Conservation (phyloP, 2,329 filamentous ascomycete species). For the Graphiopsis chlorocephala region DNA sequence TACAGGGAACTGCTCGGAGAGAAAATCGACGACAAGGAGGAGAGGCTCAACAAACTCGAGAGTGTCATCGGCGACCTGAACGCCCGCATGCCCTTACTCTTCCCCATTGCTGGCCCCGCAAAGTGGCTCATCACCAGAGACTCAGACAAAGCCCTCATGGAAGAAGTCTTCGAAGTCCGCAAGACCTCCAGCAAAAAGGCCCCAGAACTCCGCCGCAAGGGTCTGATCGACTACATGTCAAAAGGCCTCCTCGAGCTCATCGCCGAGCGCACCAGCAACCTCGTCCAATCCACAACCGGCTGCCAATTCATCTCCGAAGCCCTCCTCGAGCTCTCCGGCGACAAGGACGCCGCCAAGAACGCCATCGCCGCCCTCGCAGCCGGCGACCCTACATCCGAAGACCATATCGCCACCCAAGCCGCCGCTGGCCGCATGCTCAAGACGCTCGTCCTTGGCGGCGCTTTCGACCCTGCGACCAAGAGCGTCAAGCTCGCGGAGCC, state of each 20-base stretch:
- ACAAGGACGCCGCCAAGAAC: constrained; percentile 59
- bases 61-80: constrained; percentile 68
- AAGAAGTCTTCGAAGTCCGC: constrained; percentile 75
- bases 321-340: constrained; percentile 70
- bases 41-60: constrained; percentile 52
- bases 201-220: constrained; percentile 67
- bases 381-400: constrained; percentile 41
- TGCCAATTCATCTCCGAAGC: constrained; percentile 84
- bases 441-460: constrained; percentile 82
- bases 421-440: constrained; percentile 82
- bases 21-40: constrained; percentile 47
- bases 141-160: constrained; percentile 65
- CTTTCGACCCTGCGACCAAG: constrained; percentile 73
- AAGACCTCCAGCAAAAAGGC: constrained; percentile 92
- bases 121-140: constrained; percentile 63
- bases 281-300: constrained; percentile 75
- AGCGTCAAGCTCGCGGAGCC: constrained; percentile 69
- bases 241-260: constrained; percentile 74
- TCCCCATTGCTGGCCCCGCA: constrained; percentile 67
- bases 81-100: constrained; percentile 67
- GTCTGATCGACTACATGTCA: constrained; percentile 72
- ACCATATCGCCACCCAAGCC: constrained; percentile 60
- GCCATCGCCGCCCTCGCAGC: constrained; percentile 56
- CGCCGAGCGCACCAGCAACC: constrained; percentile 61
- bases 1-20: constrained; percentile 80